phyloP scores from a whole-genome alignment of 2,329 filamentous ascomycete genomes.

The Diaporthe citriasiana region DNA sequence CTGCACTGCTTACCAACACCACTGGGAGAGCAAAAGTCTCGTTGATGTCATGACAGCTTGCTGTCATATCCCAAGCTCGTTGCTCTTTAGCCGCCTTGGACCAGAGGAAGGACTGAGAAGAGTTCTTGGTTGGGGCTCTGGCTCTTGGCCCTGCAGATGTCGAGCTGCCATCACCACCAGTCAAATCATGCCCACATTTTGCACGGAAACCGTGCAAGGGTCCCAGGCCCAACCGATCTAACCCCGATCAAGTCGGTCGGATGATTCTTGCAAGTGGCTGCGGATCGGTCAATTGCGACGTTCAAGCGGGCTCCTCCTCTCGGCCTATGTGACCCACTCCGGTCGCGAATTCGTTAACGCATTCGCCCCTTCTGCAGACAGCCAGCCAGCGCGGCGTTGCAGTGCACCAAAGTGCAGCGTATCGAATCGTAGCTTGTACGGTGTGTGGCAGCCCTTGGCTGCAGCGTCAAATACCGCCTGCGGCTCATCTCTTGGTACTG shows the following conservation, averaged over 20 bases:
- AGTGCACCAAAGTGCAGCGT: slow-evolving; percentile 1
- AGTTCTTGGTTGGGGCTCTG: background rate
- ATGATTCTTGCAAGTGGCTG: slow-evolving; percentile 29
- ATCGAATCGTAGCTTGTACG: slow-evolving; percentile 9
- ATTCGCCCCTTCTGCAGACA: slow-evolving; percentile 15
- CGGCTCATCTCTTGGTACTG: slow-evolving; percentile 3
- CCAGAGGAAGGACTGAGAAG: background rate
- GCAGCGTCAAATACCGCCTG: slow-evolving; percentile 20
- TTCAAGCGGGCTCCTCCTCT: slow-evolving; percentile 19
- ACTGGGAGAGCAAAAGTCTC: background rate
- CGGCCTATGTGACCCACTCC: background rate
- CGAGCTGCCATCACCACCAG: slow-evolving; percentile 32
- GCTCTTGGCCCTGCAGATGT: slow-evolving; percentile 29
- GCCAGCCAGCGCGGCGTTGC: background rate
- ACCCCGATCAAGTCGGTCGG: slow-evolving; percentile 28
- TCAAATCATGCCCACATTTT: slow-evolving; percentile 19
- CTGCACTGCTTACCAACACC: background rate
- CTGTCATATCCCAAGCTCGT: background rate
- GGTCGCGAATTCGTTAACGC: slow-evolving; percentile 28
- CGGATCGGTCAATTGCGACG: slow-evolving; percentile 26
- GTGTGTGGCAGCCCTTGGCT: slow-evolving; percentile 14
- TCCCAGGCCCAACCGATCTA: slow-evolving; percentile 27
- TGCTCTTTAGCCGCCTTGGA: background rate
- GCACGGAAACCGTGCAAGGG: slow-evolving; percentile 25
- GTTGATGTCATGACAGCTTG: slow-evolving; percentile 1